Conservation (phyloP, 306 rosid species). For the Cicer bijugum region DNA sequence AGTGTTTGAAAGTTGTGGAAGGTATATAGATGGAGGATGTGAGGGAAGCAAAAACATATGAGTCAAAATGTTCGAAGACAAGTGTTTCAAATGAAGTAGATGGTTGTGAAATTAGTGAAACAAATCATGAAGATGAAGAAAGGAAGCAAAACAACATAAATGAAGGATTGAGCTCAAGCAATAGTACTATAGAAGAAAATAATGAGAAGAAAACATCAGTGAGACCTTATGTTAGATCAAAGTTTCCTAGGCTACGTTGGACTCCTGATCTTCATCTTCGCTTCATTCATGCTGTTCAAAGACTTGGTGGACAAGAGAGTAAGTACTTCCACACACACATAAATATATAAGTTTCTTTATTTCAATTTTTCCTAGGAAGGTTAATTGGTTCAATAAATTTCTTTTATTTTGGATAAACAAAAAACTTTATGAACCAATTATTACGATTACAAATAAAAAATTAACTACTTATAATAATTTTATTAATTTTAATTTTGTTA, state of each 20-base stretch:
- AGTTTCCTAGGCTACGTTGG: constrained; percentile 89
- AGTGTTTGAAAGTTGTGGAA: constrained; percentile 10
- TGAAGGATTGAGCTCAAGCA: constrained; percentile 86
- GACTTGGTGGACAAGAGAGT: constrained; percentile 98
- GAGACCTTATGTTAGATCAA: constrained; percentile 94
- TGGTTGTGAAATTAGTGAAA: constrained; percentile 48
- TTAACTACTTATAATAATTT: not conserved
- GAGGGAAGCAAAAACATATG: constrained; percentile 51
- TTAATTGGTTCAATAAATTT: not conserved
- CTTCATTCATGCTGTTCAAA: constrained; percentile 83
- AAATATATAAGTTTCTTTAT: constrained; percentile 10
- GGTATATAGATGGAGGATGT: constrained; percentile 7
- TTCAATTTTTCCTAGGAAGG: not conserved
- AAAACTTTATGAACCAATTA: too few species aligned
- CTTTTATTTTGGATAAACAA: too few species aligned
- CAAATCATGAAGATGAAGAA: constrained; percentile 47
- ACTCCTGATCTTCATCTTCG: constrained; percentile 92
- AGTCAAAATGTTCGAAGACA: constrained; percentile 66
- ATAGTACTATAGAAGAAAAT: constrained; percentile 86
- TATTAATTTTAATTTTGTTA: constrained; percentile 10
- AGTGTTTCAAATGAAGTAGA: constrained; percentile 47
- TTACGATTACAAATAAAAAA: too few species aligned
- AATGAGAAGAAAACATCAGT: constrained; percentile 59
- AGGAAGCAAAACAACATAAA: constrained; percentile 40
- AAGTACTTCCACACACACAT: constrained; percentile 37